These are phyloP conservation scores for Candolleomyces eurysporus DNA, from an alignment of 768 basidiomycete species.

Conservation along the genomic window DNA sequence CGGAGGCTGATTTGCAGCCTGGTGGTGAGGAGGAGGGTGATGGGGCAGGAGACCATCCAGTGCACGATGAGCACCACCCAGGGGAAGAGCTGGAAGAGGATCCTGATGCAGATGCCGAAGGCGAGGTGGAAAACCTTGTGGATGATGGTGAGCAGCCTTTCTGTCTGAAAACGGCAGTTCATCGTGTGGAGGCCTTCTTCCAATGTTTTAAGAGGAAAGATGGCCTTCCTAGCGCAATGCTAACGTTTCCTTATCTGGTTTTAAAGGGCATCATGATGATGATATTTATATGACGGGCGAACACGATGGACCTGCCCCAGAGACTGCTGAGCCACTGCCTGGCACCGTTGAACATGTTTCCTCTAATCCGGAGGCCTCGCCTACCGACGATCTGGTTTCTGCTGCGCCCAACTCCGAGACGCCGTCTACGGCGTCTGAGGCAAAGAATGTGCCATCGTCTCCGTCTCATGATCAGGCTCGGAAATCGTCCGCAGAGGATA, in stretches of 20 bases:
- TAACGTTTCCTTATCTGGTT: conserved; percentile 41
- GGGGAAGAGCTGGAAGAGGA: conserved; percentile 20
- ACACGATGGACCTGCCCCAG: conserved; percentile 13
- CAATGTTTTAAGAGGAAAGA: conserved; percentile 27
- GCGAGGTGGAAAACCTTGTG: conserved; percentile 13
- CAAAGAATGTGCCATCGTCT: neutral
- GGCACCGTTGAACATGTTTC: neutral
- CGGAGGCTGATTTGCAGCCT: conserved; percentile 38
- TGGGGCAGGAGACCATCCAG: conserved; percentile 23
- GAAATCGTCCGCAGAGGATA: no score
- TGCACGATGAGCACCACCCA: conserved; percentile 34
- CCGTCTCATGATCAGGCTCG: neutral
- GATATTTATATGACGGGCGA: conserved; percentile 13
- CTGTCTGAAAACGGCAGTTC: conserved; percentile 31
- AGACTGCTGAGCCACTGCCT: conserved; percentile 3
- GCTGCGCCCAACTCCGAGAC: conserved; percentile 18
- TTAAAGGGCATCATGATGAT: conserved; percentile 49
- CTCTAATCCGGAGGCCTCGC: neutral
- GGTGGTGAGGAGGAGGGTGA: conserved; percentile 37
- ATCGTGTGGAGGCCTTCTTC: conserved; percentile 46
- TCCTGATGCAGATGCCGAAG: conserved; percentile 30
- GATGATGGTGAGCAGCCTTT: conserved; percentile 52
- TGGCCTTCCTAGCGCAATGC: conserved; percentile 54
- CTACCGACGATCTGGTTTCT: conserved; percentile 4
- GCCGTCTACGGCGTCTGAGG: neutral